Base-by-base conservation (phyloP, 805 yeast species). In the Zygosaccharomyces siamensis region DNA sequence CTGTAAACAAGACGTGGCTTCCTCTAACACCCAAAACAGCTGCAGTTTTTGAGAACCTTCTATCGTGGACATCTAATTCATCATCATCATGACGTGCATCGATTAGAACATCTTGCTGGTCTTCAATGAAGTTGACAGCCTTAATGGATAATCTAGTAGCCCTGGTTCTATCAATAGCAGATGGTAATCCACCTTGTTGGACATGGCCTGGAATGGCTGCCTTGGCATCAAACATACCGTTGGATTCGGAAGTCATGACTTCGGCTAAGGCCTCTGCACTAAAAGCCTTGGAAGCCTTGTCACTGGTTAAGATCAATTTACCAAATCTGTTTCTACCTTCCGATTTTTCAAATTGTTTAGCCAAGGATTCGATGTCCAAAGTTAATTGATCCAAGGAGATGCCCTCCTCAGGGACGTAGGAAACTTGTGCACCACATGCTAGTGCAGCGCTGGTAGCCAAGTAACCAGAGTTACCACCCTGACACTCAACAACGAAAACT, bases 161-260 rank as follows among this genome's bases (percentile, higher is more conserved):
- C 59, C 81, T 74, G 1, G 85, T 81, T 70, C 95, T 74, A 66
- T 86, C 95, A 65, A 84, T 83, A 28, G 90, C 78, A 0, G 88
- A 78, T 48, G 95, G 93, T 27, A 80, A 70, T 45, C 82, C 83
- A 62, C 95, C 95, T 65, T 86, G 95, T 70, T 86, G 93, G 28
- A 86, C 90, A 63, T 86, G 95, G 20, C 95, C 93, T 21, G 95
- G 95, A 47, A 83, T 75, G 10, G 93, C 93, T 5, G 90, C 80
- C 65, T 83, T 81, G 20, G 88, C 81, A 58, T 86, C 92, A 56
- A 84, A 86, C 58, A 79, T 74, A 30, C 84, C 83, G 18, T 76
- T 70, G 26, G 81, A 81, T 55, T 80, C 84, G 50, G 77, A 75
- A 52, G 84, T 76, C 46, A 74, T 73, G 48, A 86, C 83, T 33